These are phyloP conservation scores for Phyllosticta citriasiana DNA, from an alignment of 2,329 filamentous ascomycete genomes.

Conservation along the genomic window DNA sequence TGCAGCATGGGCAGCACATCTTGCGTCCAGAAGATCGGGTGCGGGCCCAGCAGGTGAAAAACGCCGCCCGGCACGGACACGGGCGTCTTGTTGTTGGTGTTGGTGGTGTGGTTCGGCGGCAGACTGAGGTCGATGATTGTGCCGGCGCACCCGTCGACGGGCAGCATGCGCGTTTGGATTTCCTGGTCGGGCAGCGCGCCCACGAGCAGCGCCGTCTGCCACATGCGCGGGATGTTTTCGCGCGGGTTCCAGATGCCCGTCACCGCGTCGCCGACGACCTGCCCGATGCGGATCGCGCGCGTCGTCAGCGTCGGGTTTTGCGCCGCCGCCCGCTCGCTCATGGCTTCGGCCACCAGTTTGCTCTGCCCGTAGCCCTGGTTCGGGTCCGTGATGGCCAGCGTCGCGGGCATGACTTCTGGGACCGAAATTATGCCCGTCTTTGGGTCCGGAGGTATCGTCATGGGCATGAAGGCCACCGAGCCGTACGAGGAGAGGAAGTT, in stretches of 20 bases:
- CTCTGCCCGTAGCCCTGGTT: conserved; percentile 39
- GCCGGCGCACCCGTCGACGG: conserved; percentile 33
- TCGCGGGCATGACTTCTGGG: conserved; percentile 26
- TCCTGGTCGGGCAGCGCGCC: conserved; percentile 37
- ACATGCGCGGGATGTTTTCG: conserved; percentile 42
- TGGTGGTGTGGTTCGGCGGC: neutral
- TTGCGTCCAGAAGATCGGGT: conserved; percentile 40
- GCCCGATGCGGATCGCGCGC: conserved; percentile 33
- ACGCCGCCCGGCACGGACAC: conserved; percentile 18
- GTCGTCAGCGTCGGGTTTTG: conserved; percentile 16
- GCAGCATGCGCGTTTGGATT: conserved; percentile 32
- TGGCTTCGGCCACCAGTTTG: conserved; percentile 40
- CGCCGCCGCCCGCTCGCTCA: conserved; percentile 22
- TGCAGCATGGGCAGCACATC: conserved; percentile 44
- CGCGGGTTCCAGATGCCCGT: conserved; percentile 40
- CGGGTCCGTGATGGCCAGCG: conserved; percentile 19
- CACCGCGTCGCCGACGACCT: conserved; percentile 39
- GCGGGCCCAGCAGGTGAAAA: conserved; percentile 44
- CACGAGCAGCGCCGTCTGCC: conserved; percentile 36
- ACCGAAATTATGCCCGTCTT: conserved; percentile 14
- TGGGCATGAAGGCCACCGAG: neutral
- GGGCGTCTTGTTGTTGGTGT: no score
- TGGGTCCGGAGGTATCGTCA: neutral
- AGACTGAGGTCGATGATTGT: conserved; percentile 22
- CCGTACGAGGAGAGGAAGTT: conserved; percentile 25